These are phyloP conservation scores for Niebla homalea DNA, from an alignment of 495 filamentous ascomycete genomes.

Conservation along the genomic window DNA sequence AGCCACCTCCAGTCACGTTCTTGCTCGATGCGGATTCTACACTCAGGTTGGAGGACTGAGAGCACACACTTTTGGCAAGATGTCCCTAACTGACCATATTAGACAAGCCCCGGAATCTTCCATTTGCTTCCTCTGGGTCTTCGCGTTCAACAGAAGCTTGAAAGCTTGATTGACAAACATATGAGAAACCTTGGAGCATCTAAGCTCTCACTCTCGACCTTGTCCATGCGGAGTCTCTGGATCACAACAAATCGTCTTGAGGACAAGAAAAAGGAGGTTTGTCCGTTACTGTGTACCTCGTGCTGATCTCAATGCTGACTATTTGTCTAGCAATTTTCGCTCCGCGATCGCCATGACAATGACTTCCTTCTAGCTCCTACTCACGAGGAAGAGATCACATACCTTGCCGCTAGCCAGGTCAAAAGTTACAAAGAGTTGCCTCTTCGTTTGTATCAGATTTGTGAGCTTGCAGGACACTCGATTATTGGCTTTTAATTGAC, in stretches of 20 bases:
- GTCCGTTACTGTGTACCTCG: conserved; percentile 1
- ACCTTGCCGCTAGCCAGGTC: conserved; percentile 56
- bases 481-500: conserved; percentile 3
- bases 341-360: conserved; percentile 65
- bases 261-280: conserved; percentile 45
- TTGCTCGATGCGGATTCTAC: conserved; percentile 1
- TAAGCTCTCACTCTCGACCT: conserved; percentile 73
- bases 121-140: conserved; percentile 86
- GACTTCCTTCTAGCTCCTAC: conserved; percentile 77
- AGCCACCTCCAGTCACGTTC: neutral
- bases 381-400: conserved; percentile 92
- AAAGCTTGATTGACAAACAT: conserved; percentile 72
- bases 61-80: neutral
- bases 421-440: conserved; percentile 81
- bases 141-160: conserved; percentile 79
- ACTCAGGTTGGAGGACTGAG: neutral
- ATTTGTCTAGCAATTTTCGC: conserved; percentile 52
- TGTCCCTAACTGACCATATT: neutral
- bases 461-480: conserved; percentile 28
- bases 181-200: conserved; percentile 75
- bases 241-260: conserved; percentile 49
- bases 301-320: conserved; percentile 6
- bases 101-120: conserved; percentile 83
- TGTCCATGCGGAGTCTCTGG: conserved; percentile 82
- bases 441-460: conserved; percentile 79